Base-by-base conservation (phyloP, 1,284 basidiomycete genomes). In the Fomitopsis pinicola region DNA sequence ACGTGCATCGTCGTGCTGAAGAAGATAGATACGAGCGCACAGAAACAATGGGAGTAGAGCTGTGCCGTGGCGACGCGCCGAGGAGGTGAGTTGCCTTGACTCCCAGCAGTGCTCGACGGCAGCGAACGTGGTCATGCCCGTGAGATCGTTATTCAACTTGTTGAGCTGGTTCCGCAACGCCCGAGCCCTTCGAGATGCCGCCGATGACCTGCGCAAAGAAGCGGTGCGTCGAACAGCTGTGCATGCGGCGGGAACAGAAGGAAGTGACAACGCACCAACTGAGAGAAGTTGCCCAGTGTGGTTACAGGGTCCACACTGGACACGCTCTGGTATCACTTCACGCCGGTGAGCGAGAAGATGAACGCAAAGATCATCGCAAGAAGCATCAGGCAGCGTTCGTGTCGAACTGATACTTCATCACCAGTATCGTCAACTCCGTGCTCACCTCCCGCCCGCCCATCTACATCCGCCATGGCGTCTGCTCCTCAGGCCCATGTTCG, bases 81-180 rank as follows among this genome's bases (percentile, higher is more conserved):
- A 89, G 78, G 54, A 89, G 79, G 71, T 89, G 88, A 59, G 84
- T 86, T 6, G 88, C 87, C 74, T 89, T 88, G 68, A 90, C 73
- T 90, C 88, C 48, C 81, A 74, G 28, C 84, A 78, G 69, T 87
- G 85, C 36, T 79, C 80, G 15, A 85, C 82, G 35, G 84, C 81
- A 42, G 81, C 85, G 54, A 80, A 83, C 22, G 86, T 80, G 66
- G 87, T 75, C 64, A 82, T 80, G 69, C 86, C 86, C 55, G 83
- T 83, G 35, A 83, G 72, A 63, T 87, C 74, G 71, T 88, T 88
- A 2, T 2, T 22, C 22, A 22, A 22, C 22, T 22, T 22, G 71
- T 86, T 77, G 30, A 79, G 79, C 65, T 82, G 80, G 19, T 80
- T 82, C 12, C 76, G 68, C 54, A 46, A 81, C 66, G 19, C 76